These are phyloP conservation scores for Elsinoe fawcettii DNA, from an alignment of 2,329 filamentous ascomycete genomes.

Conservation along the genomic window DNA sequence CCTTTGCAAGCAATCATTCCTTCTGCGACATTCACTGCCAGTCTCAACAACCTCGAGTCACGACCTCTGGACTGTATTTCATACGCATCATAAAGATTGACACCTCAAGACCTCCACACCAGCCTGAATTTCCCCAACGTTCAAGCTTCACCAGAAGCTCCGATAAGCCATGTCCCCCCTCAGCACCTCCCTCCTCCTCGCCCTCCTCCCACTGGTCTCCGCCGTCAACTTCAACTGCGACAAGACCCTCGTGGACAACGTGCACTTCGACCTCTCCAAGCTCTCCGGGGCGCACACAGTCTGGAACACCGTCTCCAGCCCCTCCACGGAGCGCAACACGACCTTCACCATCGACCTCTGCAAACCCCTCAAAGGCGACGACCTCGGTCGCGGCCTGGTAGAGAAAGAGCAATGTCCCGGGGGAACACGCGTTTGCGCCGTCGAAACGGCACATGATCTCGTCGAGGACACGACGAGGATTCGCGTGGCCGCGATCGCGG, in stretches of 20 bases:
- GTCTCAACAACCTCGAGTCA: not conserved
- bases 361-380: conserved; percentile 54
- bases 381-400: conserved; percentile 37
- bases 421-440: conserved; percentile 69
- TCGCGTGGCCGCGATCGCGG: conserved; percentile 65
- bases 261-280: conserved; percentile 56
- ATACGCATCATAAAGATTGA: too few species aligned
- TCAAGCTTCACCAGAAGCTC: not conserved
- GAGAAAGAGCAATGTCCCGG: conserved; percentile 57
- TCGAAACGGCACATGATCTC: conserved; percentile 51
- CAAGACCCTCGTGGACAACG: conserved; percentile 50
- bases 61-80: not conserved
- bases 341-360: conserved; percentile 80
- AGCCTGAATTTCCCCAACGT: not conserved
- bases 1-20: conserved; percentile 1
- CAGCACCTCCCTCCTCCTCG: conserved; percentile 21
- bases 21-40: not conserved
- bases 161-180: conserved; percentile 4
- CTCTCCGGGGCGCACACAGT: conserved; percentile 63
- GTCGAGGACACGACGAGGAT: conserved; percentile 44
- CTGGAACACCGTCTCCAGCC: conserved; percentile 43
- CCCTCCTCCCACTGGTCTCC: conserved; percentile 29
- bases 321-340: conserved; percentile 56
- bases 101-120: too few species aligned
- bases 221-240: conserved; percentile 54